Evolutionary conservation across 352 stramenopile genomes (phyloP).

Genomic region (Hyaloperonospora brassicae): DNA sequence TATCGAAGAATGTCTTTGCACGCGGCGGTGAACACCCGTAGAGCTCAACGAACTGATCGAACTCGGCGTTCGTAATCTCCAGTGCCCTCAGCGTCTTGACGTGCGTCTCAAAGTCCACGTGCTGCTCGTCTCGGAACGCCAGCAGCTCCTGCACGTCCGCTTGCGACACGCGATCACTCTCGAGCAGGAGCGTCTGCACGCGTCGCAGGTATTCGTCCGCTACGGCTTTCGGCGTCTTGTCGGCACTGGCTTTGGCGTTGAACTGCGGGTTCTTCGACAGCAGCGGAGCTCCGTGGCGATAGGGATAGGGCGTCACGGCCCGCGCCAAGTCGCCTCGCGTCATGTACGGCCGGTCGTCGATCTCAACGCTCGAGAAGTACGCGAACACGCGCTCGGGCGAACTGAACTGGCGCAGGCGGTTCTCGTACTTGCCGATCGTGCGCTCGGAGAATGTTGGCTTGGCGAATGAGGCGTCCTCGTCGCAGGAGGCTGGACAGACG

Average conservation of each 20-base stretch:
- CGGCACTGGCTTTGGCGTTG: conserved; percentile 48
- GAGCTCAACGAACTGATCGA: conserved; percentile 68
- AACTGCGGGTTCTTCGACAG: conserved; percentile 80
- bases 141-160: conserved; percentile 47
- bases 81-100: conserved; percentile 62
- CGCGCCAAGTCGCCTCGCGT: conserved; percentile 70
- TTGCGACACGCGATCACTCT: conserved; percentile 38
- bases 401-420: conserved; percentile 79
- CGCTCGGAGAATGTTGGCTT: conserved; percentile 66
- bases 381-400: conserved; percentile 84
- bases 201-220: conserved; percentile 45
- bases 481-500: neutral
- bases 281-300: conserved; percentile 58
- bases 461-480: conserved; percentile 17
- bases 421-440: conserved; percentile 84
- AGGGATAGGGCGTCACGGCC: conserved; percentile 80
- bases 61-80: conserved; percentile 77
- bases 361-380: conserved; percentile 84
- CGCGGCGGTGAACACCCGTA: conserved; percentile 47
- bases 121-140: conserved; percentile 43
- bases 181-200: conserved; percentile 49
- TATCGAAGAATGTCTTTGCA: conserved; percentile 70
- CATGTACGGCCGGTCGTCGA: conserved; percentile 80
- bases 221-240: conserved; percentile 40
- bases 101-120: conserved; percentile 81